Evolutionary conservation across 495 filamentous ascomycete genomes (phyloP), one percentile per base, ranked within the genome.

Genomic region (Aspergillus diversus): DNA sequence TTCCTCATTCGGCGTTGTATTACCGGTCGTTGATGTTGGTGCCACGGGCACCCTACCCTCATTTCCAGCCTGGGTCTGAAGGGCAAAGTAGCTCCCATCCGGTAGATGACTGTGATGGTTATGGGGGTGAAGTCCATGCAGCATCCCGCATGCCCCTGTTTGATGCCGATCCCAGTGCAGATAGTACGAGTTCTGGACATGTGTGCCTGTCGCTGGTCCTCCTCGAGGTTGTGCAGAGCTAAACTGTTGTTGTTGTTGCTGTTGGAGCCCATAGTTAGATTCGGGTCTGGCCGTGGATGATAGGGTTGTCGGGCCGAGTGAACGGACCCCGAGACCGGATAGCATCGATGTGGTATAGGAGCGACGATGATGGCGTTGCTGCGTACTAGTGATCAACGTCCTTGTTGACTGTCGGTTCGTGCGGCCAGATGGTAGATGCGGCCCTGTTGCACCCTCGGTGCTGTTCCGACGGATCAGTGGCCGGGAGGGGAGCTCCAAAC

Each of bases 401-500:
- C 33, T 7, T 61, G 49, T 13, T 53, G 39, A 15, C 33, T 54
- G 48, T 49, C 37, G 58, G 34, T 31, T 27, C 48, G 12, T n/a
- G 56, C 13, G 33, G 39, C 34, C 5, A 16, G 15, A 33, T 55
- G 52, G 59, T 8, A 62, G 39, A 32, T 62, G 27, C 31, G 33
- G 53, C 5, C 51, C 43, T 17, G 55, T 15, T n/a, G 53, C 21
- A 27, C 21, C 7, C 33, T 68, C 61, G 1, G 47, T 64, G 33
- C 60, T 60, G 37, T 63, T 55, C 33, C 67, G 65, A n/a, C 71
- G 50, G 3, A 65, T 66, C 0, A 80, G 49, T 1, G 73, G 66
- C 33, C 75, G 76, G 0, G 77, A 80, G 13, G 89, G 89, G 5
- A 93, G 76, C 60, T 92, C 87, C 1, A 92, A 80, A 21, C 90